Base-by-base conservation (phyloP, 2,329 filamentous ascomycete species). In the Penicillium olsonii region DNA sequence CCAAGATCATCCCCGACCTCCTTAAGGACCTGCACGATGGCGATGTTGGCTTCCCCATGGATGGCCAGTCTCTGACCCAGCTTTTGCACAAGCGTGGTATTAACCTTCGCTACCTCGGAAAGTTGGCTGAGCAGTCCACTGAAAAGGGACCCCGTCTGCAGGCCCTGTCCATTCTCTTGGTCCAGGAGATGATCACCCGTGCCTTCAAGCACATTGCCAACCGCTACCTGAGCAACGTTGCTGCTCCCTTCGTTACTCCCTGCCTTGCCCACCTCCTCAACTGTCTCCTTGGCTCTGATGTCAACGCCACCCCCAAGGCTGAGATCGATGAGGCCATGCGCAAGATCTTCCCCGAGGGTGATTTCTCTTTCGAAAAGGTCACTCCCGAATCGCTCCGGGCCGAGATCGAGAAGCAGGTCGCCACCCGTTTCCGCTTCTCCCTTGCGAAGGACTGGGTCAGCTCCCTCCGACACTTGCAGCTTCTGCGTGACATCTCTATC, bases 11-110 rank as follows among this genome's bases (percentile, higher is more conserved):
- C 57, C 91, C 92, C n/a, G 84, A 87, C 48, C 79, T 99, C 49
- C 74, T 97, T 50, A 85, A 87, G 54, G 92, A 99, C 64, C 82
- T 99, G 50, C 87, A 88, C 66, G 90, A 95, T 58, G 92, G 90
- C 6, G 92, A 99, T 60, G 87, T 96, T 59, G 94, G 92, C 63
- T 97, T 97, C 77, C 94, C 94, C 11, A 96, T 97, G 90, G 95
- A 99, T 63, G 94, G 94, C n/a, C 84, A 88, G 65, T 96, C 92
- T 17, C 79, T 99, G 50, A 90, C 87, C 63, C 85, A 86, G 57
- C 82, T 96, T 43, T 80, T 99, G 66, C 94, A 99, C 78, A 96
- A 96, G 79, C 89, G 92, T 35, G 94, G 94, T 74, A 92, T 99
- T 77, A 99, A 99, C 75, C 82, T 97, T 55, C 84, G 95, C 65